These are phyloP conservation scores for Fusarium sp. DNA, from an alignment of 2,329 filamentous ascomycete species.

Conservation along the genomic window DNA sequence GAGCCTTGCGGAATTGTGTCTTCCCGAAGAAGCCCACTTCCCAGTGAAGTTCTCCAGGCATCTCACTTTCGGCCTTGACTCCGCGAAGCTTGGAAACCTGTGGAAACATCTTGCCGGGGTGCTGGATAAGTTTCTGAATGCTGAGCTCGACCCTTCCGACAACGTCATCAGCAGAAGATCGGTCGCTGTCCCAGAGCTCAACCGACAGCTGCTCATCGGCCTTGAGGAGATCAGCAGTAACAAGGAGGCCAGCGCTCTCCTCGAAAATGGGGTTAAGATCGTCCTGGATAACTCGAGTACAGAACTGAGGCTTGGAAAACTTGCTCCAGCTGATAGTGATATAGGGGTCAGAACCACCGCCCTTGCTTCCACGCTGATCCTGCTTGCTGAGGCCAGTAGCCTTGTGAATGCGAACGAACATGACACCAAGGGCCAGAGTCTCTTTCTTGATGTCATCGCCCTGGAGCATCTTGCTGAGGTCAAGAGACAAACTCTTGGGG, in stretches of 20 bases:
- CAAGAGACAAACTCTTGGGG: conserved; percentile 92
- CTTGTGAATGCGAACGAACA: conserved; percentile 92
- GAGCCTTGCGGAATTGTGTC: conserved; percentile 83
- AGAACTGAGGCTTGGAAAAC: conserved; percentile 97
- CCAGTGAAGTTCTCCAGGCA: conserved; percentile 96
- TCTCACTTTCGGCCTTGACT: conserved; percentile 83
- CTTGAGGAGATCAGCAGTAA: conserved; percentile 91
- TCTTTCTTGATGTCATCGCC: conserved; percentile 95
- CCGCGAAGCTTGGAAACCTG: conserved; percentile 86
- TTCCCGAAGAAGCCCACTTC: conserved; percentile 96
- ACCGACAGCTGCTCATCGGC: conserved; percentile 93
- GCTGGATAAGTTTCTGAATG: conserved; percentile 92
- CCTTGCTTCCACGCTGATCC: conserved; percentile 81
- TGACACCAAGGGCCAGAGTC: conserved; percentile 83
- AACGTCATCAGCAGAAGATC: conserved; percentile 91
- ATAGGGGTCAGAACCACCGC: conserved; percentile 93
- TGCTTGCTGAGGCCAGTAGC: conserved; percentile 91
- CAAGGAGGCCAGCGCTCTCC: conserved; percentile 84
- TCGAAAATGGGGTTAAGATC: conserved; percentile 94
- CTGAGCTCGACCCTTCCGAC: conserved; percentile 95
- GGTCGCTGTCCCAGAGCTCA: conserved; percentile 96
- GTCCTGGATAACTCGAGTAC: conserved; percentile 94
- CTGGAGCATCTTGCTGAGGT: conserved; percentile 89
- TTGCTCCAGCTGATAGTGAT: conserved; percentile 96
- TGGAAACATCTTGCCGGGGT: conserved; percentile 92